Percentiles rank a stretch among this genome's conserved stretches.
Conservation (phyloP, 73 alveolate species). For the Loxodes magnus region DNA sequence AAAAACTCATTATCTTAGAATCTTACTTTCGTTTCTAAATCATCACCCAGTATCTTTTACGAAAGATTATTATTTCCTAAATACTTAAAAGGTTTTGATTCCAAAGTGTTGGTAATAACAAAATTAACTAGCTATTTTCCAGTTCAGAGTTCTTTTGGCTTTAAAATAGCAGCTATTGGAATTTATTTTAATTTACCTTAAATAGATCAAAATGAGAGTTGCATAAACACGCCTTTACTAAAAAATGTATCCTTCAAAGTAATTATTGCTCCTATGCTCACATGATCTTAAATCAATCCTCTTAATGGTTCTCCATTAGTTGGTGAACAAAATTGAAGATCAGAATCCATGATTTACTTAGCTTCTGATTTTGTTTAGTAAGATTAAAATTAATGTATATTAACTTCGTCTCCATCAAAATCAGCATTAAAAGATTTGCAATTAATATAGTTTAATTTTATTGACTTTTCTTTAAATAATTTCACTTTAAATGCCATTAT, state of each 20-base stretch:
- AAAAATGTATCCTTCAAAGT: slow-evolving; percentile 90
- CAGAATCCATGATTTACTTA: slow-evolving; percentile 69
- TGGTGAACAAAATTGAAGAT: slow-evolving; percentile 88
- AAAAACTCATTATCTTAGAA: too few relatives aligned
- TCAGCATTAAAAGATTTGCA: slow-evolving; percentile 99
- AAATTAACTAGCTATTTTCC: slow-evolving; percentile 88
- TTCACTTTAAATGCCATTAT: slow-evolving; percentile 81
- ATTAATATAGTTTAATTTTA: slow-evolving; percentile 97
- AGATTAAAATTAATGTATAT: slow-evolving; percentile 92
- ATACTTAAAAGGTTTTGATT: slow-evolving; percentile 52
- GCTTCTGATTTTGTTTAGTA: slow-evolving; percentile 84
- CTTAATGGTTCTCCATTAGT: slow-evolving; percentile 98
- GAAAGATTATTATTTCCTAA: slow-evolving; percentile 71
- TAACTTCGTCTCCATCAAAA: slow-evolving; percentile 99
- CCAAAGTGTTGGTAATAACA: too few relatives aligned
- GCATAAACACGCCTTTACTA: slow-evolving; percentile 71
- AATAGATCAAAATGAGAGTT: slow-evolving; percentile 79
- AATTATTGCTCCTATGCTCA: slow-evolving; percentile 85
- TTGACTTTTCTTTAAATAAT: slow-evolving; percentile 89
- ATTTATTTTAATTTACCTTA: slow-evolving; percentile 51
- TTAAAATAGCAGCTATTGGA: slow-evolving; percentile 71
- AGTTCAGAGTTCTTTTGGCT: slow-evolving; percentile 87
- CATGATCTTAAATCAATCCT: slow-evolving; percentile 96
- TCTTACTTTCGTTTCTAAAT: slow-evolving; percentile 43
- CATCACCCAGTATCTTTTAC: slow-evolving; percentile 70